Conservation (phyloP, 2,329 filamentous ascomycete genomes). For the Remersonia thermophila region DNA sequence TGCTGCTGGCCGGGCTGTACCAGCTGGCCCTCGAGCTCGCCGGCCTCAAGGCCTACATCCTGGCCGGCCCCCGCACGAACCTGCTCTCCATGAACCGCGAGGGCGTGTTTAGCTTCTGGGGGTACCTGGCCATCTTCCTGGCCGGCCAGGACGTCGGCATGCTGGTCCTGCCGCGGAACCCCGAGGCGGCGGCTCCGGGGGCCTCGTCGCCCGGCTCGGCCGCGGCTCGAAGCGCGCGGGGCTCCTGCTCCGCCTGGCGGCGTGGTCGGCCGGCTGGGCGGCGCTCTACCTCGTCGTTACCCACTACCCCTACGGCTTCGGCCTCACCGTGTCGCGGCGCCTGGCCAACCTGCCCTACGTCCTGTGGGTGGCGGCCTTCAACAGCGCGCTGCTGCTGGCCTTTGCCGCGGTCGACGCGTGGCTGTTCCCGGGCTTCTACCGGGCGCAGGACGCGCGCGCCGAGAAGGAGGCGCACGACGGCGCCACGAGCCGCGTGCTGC, state of each 20-base stretch:
- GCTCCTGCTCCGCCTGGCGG: constrained; percentile 50
- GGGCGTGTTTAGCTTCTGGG: constrained; percentile 87
- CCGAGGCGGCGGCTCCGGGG: constrained; percentile 31
- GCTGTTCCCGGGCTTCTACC: constrained; percentile 64
- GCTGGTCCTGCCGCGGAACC: constrained; percentile 55
- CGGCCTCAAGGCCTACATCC: constrained; percentile 66
- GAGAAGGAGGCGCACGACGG: constrained; percentile 53
- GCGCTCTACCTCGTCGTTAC: constrained; percentile 58
- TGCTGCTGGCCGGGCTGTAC: constrained; percentile 58
- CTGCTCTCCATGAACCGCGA: constrained; percentile 85
- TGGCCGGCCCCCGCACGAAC: constrained; percentile 67
- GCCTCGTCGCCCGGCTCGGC: constrained; percentile 23
- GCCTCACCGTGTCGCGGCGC: constrained; percentile 69
- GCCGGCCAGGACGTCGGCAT: constrained; percentile 76
- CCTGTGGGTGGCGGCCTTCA: constrained; percentile 86
- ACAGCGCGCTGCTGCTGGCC: constrained; percentile 65
- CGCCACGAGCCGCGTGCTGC: constrained; percentile 70
- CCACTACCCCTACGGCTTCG: constrained; percentile 56
- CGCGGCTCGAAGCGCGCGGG: constrained; percentile 34
- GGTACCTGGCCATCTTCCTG: constrained; percentile 91
- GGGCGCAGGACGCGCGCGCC: constrained; percentile 36
- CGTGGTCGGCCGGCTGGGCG: constrained; percentile 57
- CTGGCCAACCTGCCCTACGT: constrained; percentile 90
- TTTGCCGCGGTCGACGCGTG: constrained; percentile 68
- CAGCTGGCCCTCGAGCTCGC: constrained; percentile 67